Percentiles rank a stretch among this genome's conserved stretches.
Conservation (phyloP, 371 early-diverging fungal genomes). For the Saksenaea vasiformis region DNA sequence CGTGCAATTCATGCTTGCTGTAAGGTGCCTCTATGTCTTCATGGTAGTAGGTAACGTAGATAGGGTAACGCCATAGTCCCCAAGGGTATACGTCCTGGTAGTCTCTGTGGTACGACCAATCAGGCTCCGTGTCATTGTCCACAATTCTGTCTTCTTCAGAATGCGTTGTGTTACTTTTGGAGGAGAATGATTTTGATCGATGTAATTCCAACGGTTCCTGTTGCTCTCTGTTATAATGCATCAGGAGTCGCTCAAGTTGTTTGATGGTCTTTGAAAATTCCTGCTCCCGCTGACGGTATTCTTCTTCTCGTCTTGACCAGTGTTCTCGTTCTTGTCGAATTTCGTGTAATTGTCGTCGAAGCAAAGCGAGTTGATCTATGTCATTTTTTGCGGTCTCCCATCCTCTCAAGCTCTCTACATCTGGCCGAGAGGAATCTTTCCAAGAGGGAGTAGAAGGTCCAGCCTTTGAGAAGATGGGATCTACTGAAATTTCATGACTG, state of each 20-base stretch:
- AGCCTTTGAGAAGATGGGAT: too few relatives aligned
- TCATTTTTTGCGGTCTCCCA: neutral
- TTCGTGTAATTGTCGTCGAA: neutral
- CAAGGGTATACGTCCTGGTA: neutral
- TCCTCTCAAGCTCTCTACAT: neutral
- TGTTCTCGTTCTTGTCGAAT: neutral
- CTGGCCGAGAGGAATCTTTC: neutral
- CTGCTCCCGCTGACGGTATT: neutral
- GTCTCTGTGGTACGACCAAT: neutral
- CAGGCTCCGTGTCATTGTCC: neutral
- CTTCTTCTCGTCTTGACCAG: neutral
- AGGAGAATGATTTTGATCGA: neutral
- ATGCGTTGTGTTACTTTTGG: neutral
- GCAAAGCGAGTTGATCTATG: neutral
- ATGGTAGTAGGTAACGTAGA: neutral
- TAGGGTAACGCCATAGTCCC: neutral
- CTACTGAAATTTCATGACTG: too few relatives aligned
- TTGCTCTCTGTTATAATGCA: neutral
- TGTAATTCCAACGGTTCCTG: neutral
- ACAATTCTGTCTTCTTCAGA: neutral
- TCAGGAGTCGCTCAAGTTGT: neutral
- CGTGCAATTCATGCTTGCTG: neutral
- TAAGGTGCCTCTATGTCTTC: neutral
- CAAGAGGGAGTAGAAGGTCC: too few relatives aligned
- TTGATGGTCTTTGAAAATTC: neutral